Evolutionary conservation across 768 basidiomycete genomes (phyloP).

Genomic region (Mycena indigotica): DNA sequence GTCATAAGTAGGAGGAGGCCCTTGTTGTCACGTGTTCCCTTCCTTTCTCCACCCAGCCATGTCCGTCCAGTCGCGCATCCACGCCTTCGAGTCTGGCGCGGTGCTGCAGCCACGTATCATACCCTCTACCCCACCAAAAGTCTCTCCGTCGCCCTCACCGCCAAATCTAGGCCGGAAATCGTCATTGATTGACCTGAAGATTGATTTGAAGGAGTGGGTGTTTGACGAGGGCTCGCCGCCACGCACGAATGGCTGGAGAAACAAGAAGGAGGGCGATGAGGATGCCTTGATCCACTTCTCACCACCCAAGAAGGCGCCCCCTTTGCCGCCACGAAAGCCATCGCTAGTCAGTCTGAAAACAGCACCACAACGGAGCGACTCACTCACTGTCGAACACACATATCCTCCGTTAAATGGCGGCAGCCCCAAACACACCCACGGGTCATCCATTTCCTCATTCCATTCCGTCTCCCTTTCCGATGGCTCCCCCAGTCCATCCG

Average conservation of each 20-base stretch:
- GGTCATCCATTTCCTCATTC: constrained; percentile 79
- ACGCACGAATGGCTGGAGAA: constrained; percentile 25
- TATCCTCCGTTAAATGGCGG: constrained; percentile 51
- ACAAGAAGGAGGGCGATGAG: constrained; percentile 30
- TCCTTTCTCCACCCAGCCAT: constrained; percentile 35
- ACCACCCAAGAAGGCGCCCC: constrained; percentile 52
- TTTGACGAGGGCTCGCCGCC: constrained; percentile 58
- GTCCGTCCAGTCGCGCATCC: constrained; percentile 59
- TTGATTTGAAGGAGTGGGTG: constrained; percentile 76
- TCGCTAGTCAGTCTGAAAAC: constrained; percentile 52
- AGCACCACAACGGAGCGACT: constrained; percentile 43
- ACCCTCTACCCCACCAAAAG: constrained; percentile 34
- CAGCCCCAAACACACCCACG: constrained; percentile 53
- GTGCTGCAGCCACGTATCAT: constrained; percentile 38
- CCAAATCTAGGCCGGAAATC: constrained; percentile 53
- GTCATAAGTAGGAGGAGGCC: constrained; percentile 22
- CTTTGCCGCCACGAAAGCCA: constrained; percentile 68
- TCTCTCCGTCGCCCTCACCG: constrained; percentile 54
- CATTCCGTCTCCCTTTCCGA: constrained; percentile 83
- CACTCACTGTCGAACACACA: constrained; percentile 59
- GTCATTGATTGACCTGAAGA: constrained; percentile 69
- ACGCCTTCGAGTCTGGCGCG: constrained; percentile 57
- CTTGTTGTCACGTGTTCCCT: not conserved
- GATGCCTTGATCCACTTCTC: constrained; percentile 60
- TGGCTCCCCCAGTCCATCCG: constrained; percentile 47